Evolutionary conservation across 148 eudicot species (phyloP).

Genomic region (Vaccinium vitisidaea): DNA sequence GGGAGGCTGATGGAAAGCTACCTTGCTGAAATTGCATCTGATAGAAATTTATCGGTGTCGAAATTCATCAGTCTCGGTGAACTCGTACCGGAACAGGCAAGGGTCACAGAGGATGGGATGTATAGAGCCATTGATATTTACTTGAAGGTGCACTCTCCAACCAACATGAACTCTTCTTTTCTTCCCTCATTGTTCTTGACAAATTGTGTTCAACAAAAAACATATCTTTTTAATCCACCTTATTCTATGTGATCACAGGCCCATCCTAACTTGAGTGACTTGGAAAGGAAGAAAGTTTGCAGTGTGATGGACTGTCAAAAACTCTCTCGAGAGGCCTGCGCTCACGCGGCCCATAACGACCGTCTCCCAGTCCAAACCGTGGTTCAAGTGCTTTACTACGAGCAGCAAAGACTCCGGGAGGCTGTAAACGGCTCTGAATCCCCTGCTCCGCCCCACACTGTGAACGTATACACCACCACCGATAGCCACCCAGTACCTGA

Average conservation of each 20-base stretch:
- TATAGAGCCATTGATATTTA: constrained; percentile 86
- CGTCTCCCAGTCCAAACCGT: constrained; percentile 91
- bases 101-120: constrained; percentile 82
- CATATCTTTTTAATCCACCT: background rate
- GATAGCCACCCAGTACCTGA: constrained; percentile 26
- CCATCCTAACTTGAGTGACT: constrained; percentile 69
- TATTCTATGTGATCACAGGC: constrained; percentile 39
- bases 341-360: constrained; percentile 92
- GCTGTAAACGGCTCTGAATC: constrained; percentile 36
- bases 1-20: constrained; percentile 82
- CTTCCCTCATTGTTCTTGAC: background rate
- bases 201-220: background rate
- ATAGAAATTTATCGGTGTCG: constrained; percentile 55
- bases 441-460: constrained; percentile 27
- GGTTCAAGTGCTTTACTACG: constrained; percentile 87
- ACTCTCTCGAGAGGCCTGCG: constrained; percentile 91
- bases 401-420: constrained; percentile 81
- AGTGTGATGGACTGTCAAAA: constrained; percentile 91
- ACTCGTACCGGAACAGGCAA: constrained; percentile 68
- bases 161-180: background rate
- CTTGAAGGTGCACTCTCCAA: constrained; percentile 60
- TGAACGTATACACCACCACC: constrained; percentile 11
- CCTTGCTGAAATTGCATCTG: constrained; percentile 85
- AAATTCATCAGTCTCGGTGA: constrained; percentile 72
- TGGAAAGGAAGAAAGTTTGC: constrained; percentile 87